These are phyloP conservation scores for Hebeloma cylindrosporum DNA, from an alignment of 768 basidiomycete genomes.

Conservation along the genomic window DNA sequence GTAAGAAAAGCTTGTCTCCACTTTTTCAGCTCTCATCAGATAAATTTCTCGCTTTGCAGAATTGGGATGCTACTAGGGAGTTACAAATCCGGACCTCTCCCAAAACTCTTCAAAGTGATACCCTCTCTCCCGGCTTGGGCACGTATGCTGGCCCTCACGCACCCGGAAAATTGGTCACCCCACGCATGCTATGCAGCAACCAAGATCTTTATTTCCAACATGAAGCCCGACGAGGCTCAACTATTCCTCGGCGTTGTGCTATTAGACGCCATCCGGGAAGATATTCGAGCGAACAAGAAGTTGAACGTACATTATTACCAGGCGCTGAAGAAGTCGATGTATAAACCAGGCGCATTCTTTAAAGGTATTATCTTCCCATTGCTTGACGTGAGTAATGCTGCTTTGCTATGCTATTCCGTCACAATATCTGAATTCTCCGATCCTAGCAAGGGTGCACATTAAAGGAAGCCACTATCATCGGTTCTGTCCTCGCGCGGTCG, in stretches of 20 bases:
- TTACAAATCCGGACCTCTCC: conserved; percentile 92
- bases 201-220: conserved; percentile 91
- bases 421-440: not conserved
- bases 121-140: conserved; percentile 97
- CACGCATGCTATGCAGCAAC: conserved; percentile 95
- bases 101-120: conserved; percentile 97
- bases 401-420: not conserved
- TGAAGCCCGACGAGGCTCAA: conserved; percentile 94
- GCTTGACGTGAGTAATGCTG: conserved; percentile 66
- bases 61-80: conserved; percentile 81
- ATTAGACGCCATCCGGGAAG: conserved; percentile 84
- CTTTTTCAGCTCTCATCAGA: not conserved
- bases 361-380: conserved; percentile 97
- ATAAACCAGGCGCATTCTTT: conserved; percentile 98
- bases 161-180: conserved; percentile 92
- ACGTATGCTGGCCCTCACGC: conserved; percentile 88
- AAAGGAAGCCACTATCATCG: conserved; percentile 93
- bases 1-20: conserved; percentile 43
- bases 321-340: conserved; percentile 86
- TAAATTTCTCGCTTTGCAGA: conserved; percentile 43
- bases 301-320: conserved; percentile 94
- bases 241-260: conserved; percentile 91
- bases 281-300: conserved; percentile 84
- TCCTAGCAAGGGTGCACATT: conserved; percentile 73
- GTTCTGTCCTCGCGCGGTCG: conserved; percentile 85